Base-by-base conservation (phyloP, 2,329 filamentous ascomycete species). In the Alternaria dauci region DNA sequence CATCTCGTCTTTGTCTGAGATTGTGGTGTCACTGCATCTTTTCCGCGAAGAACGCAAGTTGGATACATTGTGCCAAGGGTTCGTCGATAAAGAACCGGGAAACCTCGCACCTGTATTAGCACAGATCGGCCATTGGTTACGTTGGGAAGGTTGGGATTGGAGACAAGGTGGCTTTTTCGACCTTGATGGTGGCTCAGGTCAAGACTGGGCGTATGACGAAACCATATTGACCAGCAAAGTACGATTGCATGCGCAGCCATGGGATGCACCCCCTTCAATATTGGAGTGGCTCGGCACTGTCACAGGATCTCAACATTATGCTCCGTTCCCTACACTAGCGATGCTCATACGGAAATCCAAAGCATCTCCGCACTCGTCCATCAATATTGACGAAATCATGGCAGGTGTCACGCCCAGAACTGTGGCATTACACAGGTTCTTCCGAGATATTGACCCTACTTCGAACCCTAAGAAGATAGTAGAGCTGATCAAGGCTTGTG, bases 21-120 rank as follows among this genome's bases (percentile, higher is more conserved):
- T 94, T 38, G 82, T 96, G 65, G 82, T 89, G 39, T 90, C 87
- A 1, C 82, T 99, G 12, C 95, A 99, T 79, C 83, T 98, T 3
- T 82, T 96, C n/a, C 85, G 91, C 0, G 94, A 99, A 76, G 95
- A 99, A 75, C 85, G 91, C 63, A 98, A 96, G 74, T 85, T 99
- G 2, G 88, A 92, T 62, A 86, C 89, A 4, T 80, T 82, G 55
- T 82, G 83, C 44, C 79, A 80, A n/a, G 83, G 86, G 63, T 75
- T 79, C n/a, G 78, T 82, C 11, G 78, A 74, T 48, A 77, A 76
- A 20, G 79, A 83, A 42, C 69, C 79, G 23, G 79, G 82, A 14
- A 82, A 85, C 42, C 79, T 98, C 23, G 87, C 88, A n/a, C 88
- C 91, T 16, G 78, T 97, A 2, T 81, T 98, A 43, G 89, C 90